Base-by-base conservation (phyloP, 805 yeast species). In the Debaryomyces tyrocola region DNA sequence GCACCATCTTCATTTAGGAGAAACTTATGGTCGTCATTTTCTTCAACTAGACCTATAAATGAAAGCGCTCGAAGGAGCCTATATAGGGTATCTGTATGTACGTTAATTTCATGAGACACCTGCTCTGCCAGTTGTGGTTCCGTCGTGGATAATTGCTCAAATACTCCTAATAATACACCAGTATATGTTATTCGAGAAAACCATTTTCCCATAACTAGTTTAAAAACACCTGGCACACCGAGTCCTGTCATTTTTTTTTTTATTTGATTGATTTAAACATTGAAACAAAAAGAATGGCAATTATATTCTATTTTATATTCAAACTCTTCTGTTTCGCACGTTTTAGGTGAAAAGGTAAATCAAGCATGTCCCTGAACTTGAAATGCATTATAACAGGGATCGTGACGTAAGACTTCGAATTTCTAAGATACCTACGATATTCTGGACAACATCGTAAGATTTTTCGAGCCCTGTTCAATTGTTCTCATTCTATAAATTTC, bases 141-240 rank as follows among this genome's bases (percentile, higher is more conserved):
- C 11, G 24, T 15, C 11, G 27, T 6, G n/a, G 40, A 37, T 10
- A 37, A 37, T n/a, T 37, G 28, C 27, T 37, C 40, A 12, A 37
- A 37, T 15, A 37, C 40, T 14, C 28, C 40, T 24, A 37, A 37
- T 6, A 18, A 15, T n/a, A 37, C 21, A 27, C 27, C 40, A 2
- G 40, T 10, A 20, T 37, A 37, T 4, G 28, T 14, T 8, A 20
- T 20, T 2, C 27, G 21, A 10, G 40, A 20, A 37, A 27, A 21
- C 40, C 45, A 37, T 31, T 31, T 31, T 11, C 34, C 34, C 34
- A 31, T 31, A 31, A 31, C 34, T 31, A 31, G 5, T 31, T 31
- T 31, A 31, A 31, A 31, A 6, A 31, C 34, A 6, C 34, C 34
- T 31, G 34, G 34, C 6, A 31, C 34, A 31, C 34, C 34, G 2